Base-by-base conservation (phyloP, 2,329 filamentous ascomycete genomes). In the Magnaporthales sp. region DNA sequence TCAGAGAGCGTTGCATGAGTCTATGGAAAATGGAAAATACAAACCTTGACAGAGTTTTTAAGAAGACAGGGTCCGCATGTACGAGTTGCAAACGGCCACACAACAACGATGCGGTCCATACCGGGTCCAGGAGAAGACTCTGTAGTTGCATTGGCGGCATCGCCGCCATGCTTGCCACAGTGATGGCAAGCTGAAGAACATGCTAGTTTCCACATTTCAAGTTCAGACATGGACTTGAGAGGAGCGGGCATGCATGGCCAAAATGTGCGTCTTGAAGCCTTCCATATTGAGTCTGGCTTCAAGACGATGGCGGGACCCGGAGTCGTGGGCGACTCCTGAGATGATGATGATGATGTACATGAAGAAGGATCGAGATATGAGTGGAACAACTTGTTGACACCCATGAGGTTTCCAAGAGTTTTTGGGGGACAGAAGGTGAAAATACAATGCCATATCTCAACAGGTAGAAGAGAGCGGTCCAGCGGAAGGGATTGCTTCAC, bases 171-270 rank as follows among this genome's bases (percentile, higher is more conserved):
- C 68, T 80, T 85, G 66, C 77, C 79, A 76, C 92, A 95, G 70
- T 88, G 86, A 73, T 93, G 88, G 75, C 92, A 96, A 66, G 74
- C 77, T 31, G 74, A 79, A 63, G 85, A 84, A 75, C 86, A 88
- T 46, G 87, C 81, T 64, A 95, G 79, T 72, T 84, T 85, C 85
- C 91, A 92, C 90, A 93, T 93, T 58, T 89, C 85, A 70, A 91
- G 79, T 76, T 95, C 91, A 58, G 85, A 85, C 73, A 84, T 85
- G 67, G 82, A 83, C 65, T 80, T 78, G 64, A 94, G 80, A 30
- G 91, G 91, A 67, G 83, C 82, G 62, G 91, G 91, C 80, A 93
- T 86, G 70, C 84, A 83, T 29, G 86, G 86, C 78, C 86, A 85
- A 75, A 86, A 88, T 24, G 80, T 77, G 71, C 87, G 87, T 73